Conservation (phyloP, 192 early-diverging fungal species). For the Ramicandelaber brevisporus region DNA sequence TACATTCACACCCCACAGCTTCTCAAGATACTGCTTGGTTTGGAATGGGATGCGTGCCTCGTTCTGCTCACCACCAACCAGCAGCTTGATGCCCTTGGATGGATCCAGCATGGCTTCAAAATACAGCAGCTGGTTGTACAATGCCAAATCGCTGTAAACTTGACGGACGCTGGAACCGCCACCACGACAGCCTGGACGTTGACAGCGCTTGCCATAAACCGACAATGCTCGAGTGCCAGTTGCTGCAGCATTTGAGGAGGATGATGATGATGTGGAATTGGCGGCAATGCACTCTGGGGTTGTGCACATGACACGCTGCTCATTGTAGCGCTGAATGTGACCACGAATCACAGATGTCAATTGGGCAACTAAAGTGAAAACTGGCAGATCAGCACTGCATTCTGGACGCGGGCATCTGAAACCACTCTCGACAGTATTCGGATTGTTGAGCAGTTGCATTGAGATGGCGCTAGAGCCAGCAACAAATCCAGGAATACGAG, state of each 20-base stretch:
- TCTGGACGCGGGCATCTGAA: conserved; percentile 23
- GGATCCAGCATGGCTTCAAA: conserved; percentile 39
- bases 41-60: no score
- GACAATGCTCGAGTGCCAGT: conserved; percentile 34
- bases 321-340: conserved; percentile 43
- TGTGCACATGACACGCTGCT: conserved; percentile 54
- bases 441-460: background rate
- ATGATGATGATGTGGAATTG: no score
- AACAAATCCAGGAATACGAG: no score
- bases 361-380: conserved; percentile 28
- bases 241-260: no score
- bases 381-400: conserved; percentile 19
- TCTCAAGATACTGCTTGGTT: conserved; percentile 1
- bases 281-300: conserved; percentile 52
- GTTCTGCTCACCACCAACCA: no score
- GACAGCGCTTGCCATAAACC: conserved; percentile 43
- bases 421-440: background rate
- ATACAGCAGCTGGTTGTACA: conserved; percentile 69
- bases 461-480: conserved; percentile 7
- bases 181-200: conserved; percentile 37
- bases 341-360: conserved; percentile 31
- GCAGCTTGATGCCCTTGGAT: conserved; percentile 12
- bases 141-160: conserved; percentile 44
- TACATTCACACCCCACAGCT: conserved; percentile 4
- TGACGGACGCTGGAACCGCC: conserved; percentile 18